Evolutionary conservation across 2,329 filamentous ascomycete genomes (phyloP).

Genomic region (Neurospora sp.): DNA sequence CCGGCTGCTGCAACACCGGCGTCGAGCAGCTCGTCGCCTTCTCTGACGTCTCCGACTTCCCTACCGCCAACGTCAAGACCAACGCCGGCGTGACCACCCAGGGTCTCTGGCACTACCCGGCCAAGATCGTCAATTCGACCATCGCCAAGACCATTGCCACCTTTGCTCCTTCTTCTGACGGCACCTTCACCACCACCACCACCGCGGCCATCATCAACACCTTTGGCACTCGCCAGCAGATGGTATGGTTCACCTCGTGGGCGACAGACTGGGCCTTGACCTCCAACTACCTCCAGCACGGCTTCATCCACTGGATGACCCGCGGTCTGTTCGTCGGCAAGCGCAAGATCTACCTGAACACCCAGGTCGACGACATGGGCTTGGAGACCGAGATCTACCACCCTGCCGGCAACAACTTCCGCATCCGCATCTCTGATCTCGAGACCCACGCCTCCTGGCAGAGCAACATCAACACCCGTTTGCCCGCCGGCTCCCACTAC

Average conservation of each 20-base stretch:
- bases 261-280: constrained; percentile 33
- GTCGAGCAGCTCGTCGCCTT: constrained; percentile 43
- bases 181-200: constrained; percentile 26
- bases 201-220: constrained; percentile 51
- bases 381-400: constrained; percentile 39
- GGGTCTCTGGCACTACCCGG: constrained; percentile 50
- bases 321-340: constrained; percentile 46
- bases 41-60: constrained; percentile 42
- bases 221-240: constrained; percentile 46
- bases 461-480: constrained; percentile 30
- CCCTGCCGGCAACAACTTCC: constrained; percentile 38
- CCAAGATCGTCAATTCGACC: constrained; percentile 40
- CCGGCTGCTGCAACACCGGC: constrained; percentile 36
- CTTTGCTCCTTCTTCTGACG: constrained; percentile 33
- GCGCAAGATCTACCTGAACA: constrained; percentile 42
- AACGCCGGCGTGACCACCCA: constrained; percentile 36
- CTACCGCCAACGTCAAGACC: constrained; percentile 42
- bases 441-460: constrained; percentile 34
- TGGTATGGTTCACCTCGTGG: constrained; percentile 50
- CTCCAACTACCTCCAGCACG: constrained; percentile 49
- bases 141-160: constrained; percentile 44
- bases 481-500: constrained; percentile 41
- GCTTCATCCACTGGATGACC: constrained; percentile 53
- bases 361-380: constrained; percentile 55
- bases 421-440: constrained; percentile 36